phyloP scores from a whole-genome alignment of 345 rosid species.

The Syzygium aromaticum region DNA sequence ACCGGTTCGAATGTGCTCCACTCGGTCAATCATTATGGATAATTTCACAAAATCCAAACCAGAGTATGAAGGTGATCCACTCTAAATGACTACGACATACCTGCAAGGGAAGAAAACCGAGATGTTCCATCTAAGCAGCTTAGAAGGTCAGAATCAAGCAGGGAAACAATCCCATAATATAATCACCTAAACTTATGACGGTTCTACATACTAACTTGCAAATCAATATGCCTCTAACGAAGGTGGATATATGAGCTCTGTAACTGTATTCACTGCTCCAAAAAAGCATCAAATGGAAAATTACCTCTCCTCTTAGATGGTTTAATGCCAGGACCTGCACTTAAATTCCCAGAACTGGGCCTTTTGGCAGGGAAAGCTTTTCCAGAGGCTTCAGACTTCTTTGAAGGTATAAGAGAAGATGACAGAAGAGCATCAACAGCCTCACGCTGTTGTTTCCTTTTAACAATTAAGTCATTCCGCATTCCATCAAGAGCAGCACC shows the following conservation, averaged over 20 bases:
- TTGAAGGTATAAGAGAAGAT: conserved; percentile 72
- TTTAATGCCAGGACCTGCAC: conserved; percentile 25
- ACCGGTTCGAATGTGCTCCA: background rate
- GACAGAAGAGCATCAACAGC: conserved; percentile 82
- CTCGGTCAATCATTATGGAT: background rate
- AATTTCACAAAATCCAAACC: background rate
- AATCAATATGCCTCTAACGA: background rate
- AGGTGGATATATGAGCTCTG: background rate
- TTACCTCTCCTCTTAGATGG: conserved; percentile 39
- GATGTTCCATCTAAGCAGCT: background rate
- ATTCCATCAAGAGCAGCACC: conserved; percentile 22
- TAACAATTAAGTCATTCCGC: conserved; percentile 36
- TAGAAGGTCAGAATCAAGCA: background rate
- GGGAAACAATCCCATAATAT: background rate
- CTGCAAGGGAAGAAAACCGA: background rate
- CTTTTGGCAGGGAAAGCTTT: conserved; percentile 40
- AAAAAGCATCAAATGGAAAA: background rate
- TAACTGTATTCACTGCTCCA: background rate
- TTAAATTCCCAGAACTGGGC: conserved; percentile 38
- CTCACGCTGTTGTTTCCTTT: conserved; percentile 76
- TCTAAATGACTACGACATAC: background rate
- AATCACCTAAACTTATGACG: background rate
- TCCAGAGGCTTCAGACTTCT: conserved; percentile 32
- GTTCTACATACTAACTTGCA: background rate
- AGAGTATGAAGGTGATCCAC: background rate